These are phyloP conservation scores for Coix lacrymajobi DNA, from an alignment of 176 grass and related monocot genomes.

Conservation along the genomic window DNA sequence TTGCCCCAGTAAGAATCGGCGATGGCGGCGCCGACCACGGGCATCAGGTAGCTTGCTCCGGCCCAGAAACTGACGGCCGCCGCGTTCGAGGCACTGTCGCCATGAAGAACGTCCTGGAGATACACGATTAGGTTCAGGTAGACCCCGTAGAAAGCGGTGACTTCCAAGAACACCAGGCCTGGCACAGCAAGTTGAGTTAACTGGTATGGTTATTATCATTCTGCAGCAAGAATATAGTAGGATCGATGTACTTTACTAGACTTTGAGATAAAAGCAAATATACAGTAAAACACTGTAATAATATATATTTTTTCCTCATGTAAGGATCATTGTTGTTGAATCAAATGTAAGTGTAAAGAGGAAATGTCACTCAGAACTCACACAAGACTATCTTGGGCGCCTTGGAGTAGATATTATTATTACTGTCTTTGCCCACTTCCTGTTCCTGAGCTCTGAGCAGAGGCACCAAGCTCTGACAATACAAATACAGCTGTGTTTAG, in stretches of 20 bases:
- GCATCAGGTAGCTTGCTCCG: constrained; percentile 52
- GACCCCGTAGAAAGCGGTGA: constrained; percentile 48
- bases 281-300: not conserved
- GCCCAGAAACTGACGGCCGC: constrained; percentile 49
- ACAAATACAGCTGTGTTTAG: not conserved
- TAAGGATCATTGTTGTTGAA: not conserved
- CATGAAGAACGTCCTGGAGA: constrained; percentile 58
- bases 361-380: not conserved
- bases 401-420: not conserved
- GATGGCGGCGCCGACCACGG: constrained; percentile 47
- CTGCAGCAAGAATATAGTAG: not conserved
- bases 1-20: constrained; percentile 62
- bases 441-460: not conserved
- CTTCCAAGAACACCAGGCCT: constrained; percentile 69
- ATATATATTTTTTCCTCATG: not conserved
- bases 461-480: not conserved
- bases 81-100: constrained; percentile 58
- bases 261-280: not conserved
- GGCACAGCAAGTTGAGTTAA: not conserved
- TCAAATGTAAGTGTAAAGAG: no score
- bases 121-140: constrained; percentile 62
- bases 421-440: not conserved
- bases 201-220: not conserved
- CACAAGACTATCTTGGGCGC: constrained; percentile 6
- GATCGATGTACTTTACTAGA: not conserved